Conservation (phyloP, 164 flowering plant species). For the Aristolochia californica region DNA sequence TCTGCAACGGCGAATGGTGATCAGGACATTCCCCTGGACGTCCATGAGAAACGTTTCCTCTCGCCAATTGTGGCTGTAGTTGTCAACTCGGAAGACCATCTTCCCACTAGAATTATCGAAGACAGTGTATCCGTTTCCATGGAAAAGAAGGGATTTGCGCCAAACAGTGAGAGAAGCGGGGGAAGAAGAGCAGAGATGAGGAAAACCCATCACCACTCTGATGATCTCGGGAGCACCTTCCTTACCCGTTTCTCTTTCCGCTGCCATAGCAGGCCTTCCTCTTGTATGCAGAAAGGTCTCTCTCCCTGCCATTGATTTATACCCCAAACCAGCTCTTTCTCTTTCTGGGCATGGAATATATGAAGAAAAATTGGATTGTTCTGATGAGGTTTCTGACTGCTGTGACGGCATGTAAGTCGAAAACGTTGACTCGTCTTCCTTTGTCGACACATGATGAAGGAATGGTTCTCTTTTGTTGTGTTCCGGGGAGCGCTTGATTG, state of each 20-base stretch:
- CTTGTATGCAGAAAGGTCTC: not conserved
- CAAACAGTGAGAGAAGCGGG: conserved; percentile 12
- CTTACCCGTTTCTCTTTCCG: not conserved
- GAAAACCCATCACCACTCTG: not conserved
- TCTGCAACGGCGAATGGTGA: conserved; percentile 13
- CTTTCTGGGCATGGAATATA: not conserved
- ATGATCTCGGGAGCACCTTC: too few relatives aligned
- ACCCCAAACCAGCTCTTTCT: not conserved
- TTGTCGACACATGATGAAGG: too few relatives aligned
- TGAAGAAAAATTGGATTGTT: not conserved
- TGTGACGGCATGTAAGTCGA: too few relatives aligned
- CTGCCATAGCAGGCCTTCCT: too few relatives aligned
- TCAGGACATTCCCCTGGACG: conserved; percentile 9
- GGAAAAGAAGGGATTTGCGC: conserved; percentile 17
- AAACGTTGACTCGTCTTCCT: too few relatives aligned
- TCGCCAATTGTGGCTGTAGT: conserved; percentile 11
- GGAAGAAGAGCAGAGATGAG: conserved; percentile 9
- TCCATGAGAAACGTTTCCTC: conserved; percentile 17
- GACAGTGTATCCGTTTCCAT: conserved; percentile 18
- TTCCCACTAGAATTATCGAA: conserved; percentile 12
- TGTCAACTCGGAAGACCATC: conserved; percentile 14
- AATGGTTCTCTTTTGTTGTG: too few relatives aligned
- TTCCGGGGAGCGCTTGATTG: too few relatives aligned
- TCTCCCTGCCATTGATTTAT: not conserved
- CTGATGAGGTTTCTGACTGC: not conserved